phyloP scores from a whole-genome alignment of 179 eudicot genomes.

The Amaranthus tricolor region DNA sequence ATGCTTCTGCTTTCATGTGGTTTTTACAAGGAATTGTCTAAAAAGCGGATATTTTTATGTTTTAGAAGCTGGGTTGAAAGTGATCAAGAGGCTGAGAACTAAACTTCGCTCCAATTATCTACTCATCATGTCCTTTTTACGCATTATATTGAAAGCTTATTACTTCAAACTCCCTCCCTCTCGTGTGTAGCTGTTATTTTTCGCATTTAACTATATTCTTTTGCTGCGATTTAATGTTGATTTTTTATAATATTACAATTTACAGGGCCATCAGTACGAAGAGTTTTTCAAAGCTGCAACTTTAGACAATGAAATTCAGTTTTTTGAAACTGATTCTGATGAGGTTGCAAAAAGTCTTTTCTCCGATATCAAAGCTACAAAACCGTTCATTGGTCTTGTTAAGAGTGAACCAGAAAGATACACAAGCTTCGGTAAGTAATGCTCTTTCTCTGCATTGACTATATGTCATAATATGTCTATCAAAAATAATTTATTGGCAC shows the following conservation, averaged over 20 bases:
- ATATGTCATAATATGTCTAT: neutral
- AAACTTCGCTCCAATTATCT: neutral
- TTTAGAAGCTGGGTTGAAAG: neutral
- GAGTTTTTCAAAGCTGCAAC: constrained; percentile 74
- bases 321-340: constrained; percentile 63
- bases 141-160: no score
- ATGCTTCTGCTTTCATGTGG: neutral
- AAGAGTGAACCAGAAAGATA: constrained; percentile 85
- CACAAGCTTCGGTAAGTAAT: constrained; percentile 62
- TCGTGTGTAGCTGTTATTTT: neutral
- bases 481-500: neutral
- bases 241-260: neutral
- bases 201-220: neutral
- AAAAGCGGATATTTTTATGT: neutral
- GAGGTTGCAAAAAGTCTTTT: constrained; percentile 61
- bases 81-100: neutral
- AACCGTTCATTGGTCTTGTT: constrained; percentile 66
- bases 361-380: constrained; percentile 42
- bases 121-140: neutral
- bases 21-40: neutral
- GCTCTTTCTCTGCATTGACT: neutral
- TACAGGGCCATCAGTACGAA: constrained; percentile 72
- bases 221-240: neutral
- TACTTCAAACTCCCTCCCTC: neutral
- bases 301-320: constrained; percentile 76